These are phyloP conservation scores for Rhodotorula babjevae DNA, from an alignment of 768 basidiomycete species.

Conservation along the genomic window DNA sequence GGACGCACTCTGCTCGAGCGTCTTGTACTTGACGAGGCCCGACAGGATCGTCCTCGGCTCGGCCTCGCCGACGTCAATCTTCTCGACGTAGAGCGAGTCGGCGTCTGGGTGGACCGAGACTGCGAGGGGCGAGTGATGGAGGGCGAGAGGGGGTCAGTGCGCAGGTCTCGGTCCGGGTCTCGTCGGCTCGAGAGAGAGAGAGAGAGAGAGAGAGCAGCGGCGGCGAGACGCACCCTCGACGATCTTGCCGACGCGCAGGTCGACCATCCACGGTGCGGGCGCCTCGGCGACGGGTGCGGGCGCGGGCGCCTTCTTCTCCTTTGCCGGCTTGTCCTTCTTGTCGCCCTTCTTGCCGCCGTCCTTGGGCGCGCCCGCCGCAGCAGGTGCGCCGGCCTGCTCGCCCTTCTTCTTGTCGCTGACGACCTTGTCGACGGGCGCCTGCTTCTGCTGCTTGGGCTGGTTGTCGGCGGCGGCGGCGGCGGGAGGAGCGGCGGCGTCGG, in stretches of 20 bases:
- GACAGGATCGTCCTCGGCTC: conserved; percentile 95
- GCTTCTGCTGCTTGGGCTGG: conserved; percentile 56
- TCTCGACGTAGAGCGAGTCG: conserved; percentile 94
- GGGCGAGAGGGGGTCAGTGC: not conserved
- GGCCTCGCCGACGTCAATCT: conserved; percentile 93
- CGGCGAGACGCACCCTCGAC: conserved; percentile 63
- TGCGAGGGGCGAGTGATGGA: conserved; percentile 45
- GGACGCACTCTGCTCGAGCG: conserved; percentile 85
- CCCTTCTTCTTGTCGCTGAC: conserved; percentile 18
- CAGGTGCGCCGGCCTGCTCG: conserved; percentile 13
- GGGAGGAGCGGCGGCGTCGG: conserved; percentile 52
- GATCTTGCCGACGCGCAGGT: conserved; percentile 88
- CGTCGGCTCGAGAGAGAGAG: too few relatives aligned
- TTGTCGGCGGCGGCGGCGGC: conserved; percentile 45
- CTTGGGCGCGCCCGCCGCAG: not conserved
- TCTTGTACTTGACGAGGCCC: conserved; percentile 91
- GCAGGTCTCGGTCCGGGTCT: too few relatives aligned
- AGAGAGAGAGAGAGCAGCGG: too few relatives aligned
- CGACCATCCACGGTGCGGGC: conserved; percentile 92
- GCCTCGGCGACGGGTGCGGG: conserved; percentile 41
- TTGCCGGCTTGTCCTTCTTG: conserved; percentile 3
- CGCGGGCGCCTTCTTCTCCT: conserved; percentile 1
- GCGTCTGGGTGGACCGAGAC: conserved; percentile 96
- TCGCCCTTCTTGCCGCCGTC: conserved; percentile 41
- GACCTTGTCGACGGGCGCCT: conserved; percentile 10